phyloP scores from a whole-genome alignment of 805 yeast species.

The Cyberlindnera suaveolens region DNA sequence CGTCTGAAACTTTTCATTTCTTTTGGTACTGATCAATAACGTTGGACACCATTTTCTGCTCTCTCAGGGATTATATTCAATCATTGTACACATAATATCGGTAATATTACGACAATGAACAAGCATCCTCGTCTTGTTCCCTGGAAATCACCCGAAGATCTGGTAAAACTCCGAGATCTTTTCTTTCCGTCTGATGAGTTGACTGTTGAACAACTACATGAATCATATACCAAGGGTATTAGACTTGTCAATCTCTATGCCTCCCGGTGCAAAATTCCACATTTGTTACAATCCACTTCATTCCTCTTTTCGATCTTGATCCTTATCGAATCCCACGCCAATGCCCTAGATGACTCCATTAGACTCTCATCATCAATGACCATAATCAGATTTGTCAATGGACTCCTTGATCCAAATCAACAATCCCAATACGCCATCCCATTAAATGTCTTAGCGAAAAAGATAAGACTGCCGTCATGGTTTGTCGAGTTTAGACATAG shows the following conservation, averaged over 20 bases:
- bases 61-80: no score
- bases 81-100: no score
- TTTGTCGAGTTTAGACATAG: slow-evolving; percentile 89
- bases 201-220: neutral
- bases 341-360: neutral
- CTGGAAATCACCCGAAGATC: slow-evolving; percentile 8
- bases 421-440: slow-evolving; percentile 75
- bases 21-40: no score
- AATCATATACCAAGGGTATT: slow-evolving; percentile 8
- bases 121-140: slow-evolving; percentile 3
- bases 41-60: no score
- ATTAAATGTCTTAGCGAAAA: slow-evolving; percentile 64
- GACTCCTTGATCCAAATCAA: slow-evolving; percentile 81
- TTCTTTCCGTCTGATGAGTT: slow-evolving; percentile 7
- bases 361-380: slow-evolving; percentile 43
- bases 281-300: slow-evolving; percentile 13
- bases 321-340: neutral
- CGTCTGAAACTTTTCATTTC: no score
- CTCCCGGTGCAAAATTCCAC: slow-evolving; percentile 14
- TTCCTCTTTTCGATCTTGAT: slow-evolving; percentile 10
- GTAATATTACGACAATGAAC: neutral
- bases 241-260: slow-evolving; percentile 10
- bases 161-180: slow-evolving; percentile 9
- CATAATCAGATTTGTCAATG: slow-evolving; percentile 82
- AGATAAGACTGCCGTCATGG: slow-evolving; percentile 61